phyloP scores from a whole-genome alignment of 306 rosid genomes.

The Castanea mollissima region DNA sequence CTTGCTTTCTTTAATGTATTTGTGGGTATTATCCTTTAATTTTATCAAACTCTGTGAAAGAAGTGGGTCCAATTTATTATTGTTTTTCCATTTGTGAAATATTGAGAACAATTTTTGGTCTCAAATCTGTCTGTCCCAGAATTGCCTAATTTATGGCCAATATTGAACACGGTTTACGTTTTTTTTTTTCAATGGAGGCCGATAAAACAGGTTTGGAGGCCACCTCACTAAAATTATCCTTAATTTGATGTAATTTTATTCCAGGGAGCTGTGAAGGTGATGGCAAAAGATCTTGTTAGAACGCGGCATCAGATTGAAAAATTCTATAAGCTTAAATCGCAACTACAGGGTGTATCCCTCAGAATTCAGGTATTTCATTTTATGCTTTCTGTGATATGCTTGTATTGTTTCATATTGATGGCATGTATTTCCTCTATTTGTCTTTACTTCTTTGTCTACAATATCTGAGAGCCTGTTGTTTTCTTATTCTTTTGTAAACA shows the following conservation, averaged over 20 bases:
- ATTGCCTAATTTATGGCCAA: not conserved
- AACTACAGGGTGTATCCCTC: conserved; percentile 98
- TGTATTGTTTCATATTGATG: not conserved
- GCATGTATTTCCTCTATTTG: not conserved
- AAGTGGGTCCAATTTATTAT: not conserved
- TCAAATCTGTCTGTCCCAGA: not conserved
- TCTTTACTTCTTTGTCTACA: not conserved
- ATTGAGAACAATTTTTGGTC: not conserved
- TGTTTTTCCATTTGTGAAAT: not conserved
- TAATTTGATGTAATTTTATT: conserved; percentile 29
- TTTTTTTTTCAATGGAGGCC: not conserved
- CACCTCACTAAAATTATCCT: conserved; percentile 12
- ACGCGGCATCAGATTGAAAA: conserved; percentile 96
- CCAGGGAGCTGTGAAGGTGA: conserved; percentile 97
- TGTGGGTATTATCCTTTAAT: not conserved
- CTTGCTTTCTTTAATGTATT: not conserved
- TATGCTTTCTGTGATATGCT: conserved; percentile 1
- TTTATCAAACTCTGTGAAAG: not conserved
- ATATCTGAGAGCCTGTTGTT: conserved; percentile 14
- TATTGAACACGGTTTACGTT: not conserved
- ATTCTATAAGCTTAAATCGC: conserved; percentile 96
- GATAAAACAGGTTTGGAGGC: not conserved
- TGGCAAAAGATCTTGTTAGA: conserved; percentile 99
- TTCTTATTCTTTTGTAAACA: not conserved
- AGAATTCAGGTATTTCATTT: conserved; percentile 76